Evolutionary conservation across 345 rosid species (phyloP).

Genomic region (Acer saccharum): DNA sequence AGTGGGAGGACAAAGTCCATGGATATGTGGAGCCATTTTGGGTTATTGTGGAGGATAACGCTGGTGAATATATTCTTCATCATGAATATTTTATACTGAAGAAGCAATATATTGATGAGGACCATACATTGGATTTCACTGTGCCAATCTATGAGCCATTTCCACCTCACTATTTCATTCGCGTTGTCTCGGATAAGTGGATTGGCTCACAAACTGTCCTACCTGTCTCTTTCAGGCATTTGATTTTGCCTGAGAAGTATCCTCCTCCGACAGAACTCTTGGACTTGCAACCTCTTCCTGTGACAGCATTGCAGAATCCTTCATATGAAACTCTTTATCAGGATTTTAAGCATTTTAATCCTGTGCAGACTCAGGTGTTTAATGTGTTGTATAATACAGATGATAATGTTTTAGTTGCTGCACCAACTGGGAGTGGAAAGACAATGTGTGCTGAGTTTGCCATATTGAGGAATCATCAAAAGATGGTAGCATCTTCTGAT

Average conservation of each 20-base stretch:
- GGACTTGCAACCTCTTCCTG: conserved; percentile 95
- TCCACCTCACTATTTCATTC: conserved; percentile 93
- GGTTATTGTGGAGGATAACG: conserved; percentile 94
- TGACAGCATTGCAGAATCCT: conserved; percentile 89
- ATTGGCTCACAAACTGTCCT: conserved; percentile 86
- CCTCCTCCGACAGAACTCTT: conserved; percentile 95
- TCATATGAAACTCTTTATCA: conserved; percentile 81
- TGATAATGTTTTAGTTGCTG: conserved; percentile 92
- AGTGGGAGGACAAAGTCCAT: conserved; percentile 93
- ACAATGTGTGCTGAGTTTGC: conserved; percentile 97
- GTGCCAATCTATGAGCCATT: conserved; percentile 91
- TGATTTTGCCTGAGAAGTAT: conserved; percentile 94
- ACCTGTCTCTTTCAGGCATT: conserved; percentile 94
- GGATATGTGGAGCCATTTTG: conserved; percentile 97
- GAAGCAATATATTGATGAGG: conserved; percentile 84
- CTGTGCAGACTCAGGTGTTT: conserved; percentile 96
- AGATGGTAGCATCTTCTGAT: conserved; percentile 49
- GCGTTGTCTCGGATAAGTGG: conserved; percentile 94
- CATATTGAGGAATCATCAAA: conserved; percentile 81
- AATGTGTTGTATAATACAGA: conserved; percentile 83
- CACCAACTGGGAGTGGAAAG: conserved; percentile 97
- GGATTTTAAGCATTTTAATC: conserved; percentile 92
- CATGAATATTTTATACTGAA: conserved; percentile 92
- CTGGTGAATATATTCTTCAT: conserved; percentile 87
- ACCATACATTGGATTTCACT: conserved; percentile 85